Conservation (phyloP, 768 basidiomycete genomes). For the Dacryopinax spathularia region DNA sequence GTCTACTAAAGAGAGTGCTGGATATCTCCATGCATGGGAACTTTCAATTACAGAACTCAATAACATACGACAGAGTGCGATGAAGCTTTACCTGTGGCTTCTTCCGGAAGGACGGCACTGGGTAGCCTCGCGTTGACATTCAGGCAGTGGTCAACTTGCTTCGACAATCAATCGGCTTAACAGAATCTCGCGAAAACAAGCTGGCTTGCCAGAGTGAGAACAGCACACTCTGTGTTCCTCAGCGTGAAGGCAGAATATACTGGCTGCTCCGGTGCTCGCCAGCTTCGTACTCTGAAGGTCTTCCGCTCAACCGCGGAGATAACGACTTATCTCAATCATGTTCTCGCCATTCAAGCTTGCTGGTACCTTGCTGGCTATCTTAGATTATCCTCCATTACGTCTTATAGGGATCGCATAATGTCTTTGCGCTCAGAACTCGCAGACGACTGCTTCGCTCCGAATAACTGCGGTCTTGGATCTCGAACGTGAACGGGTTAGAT, state of each 20-base stretch:
- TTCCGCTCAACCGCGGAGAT: conserved; percentile 1
- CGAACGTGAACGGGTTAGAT: not conserved
- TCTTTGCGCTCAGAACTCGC: not conserved
- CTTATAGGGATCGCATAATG: not conserved
- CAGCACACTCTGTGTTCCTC: not conserved
- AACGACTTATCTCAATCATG: not conserved
- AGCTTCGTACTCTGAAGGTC: not conserved
- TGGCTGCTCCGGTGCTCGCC: not conserved
- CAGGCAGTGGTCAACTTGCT: too few relatives aligned
- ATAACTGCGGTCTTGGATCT: not conserved
- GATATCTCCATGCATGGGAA: too few relatives aligned
- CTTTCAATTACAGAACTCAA: too few relatives aligned
- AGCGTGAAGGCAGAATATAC: not conserved
- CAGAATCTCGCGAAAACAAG: not conserved
- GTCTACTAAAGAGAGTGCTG: too few relatives aligned
- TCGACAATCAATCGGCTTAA: not conserved
- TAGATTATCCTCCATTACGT: not conserved
- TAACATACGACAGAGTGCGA: too few relatives aligned
- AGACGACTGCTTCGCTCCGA: not conserved
- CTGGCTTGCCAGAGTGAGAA: not conserved
- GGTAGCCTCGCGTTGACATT: too few relatives aligned
- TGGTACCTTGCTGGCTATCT: not conserved
- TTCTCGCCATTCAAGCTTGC: not conserved
- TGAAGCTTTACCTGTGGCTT: too few relatives aligned
- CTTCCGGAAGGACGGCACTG: too few relatives aligned